Conservation (phyloP, 2,329 filamentous ascomycete genomes). For the Paradendryphiella salina region DNA sequence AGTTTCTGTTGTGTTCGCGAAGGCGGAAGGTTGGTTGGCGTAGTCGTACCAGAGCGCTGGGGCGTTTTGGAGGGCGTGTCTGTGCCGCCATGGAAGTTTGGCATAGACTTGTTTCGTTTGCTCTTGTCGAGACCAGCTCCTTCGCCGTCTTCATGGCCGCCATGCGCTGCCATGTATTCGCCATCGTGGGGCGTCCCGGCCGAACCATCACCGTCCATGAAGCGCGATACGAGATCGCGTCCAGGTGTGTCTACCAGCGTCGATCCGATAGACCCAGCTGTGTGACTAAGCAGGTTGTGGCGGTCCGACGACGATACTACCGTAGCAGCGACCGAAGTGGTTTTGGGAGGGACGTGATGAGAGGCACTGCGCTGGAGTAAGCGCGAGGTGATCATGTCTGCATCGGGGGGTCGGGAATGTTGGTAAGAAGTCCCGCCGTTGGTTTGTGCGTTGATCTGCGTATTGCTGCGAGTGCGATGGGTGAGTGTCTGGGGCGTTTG, state of each 20-base stretch:
- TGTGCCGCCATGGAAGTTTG: slow-evolving; percentile 40
- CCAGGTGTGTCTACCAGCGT: slow-evolving; percentile 49
- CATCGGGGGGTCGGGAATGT: slow-evolving; percentile 54
- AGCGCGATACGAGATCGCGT: slow-evolving; percentile 50
- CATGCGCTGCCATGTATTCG: slow-evolving; percentile 42
- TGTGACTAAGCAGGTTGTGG: slow-evolving; percentile 43
- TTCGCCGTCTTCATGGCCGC: slow-evolving; percentile 24
- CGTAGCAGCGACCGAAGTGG: slow-evolving; percentile 63
- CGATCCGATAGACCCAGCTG: slow-evolving; percentile 45
- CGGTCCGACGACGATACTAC: slow-evolving; percentile 51
- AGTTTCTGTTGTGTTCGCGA: slow-evolving; percentile 76
- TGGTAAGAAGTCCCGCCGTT: slow-evolving; percentile 42
- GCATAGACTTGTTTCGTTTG: slow-evolving; percentile 47
- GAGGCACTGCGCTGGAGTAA: slow-evolving; percentile 67
- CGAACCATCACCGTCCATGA: slow-evolving; percentile 50
- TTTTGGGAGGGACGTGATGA: slow-evolving; percentile 64
- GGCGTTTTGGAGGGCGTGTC: slow-evolving; percentile 35
- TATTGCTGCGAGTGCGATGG: slow-evolving; percentile 32
- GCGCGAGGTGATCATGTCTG: slow-evolving; percentile 68
- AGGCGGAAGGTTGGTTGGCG: slow-evolving; percentile 48
- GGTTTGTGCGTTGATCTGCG: slow-evolving; percentile 34
- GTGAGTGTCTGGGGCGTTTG: slow-evolving; percentile 25
- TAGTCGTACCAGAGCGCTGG: slow-evolving; percentile 44
- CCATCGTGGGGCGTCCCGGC: slow-evolving; percentile 48
- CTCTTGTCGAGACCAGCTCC: slow-evolving; percentile 33